phyloP scores from a whole-genome alignment of 345 rosid species.

The Arabidopsis suecica region DNA sequence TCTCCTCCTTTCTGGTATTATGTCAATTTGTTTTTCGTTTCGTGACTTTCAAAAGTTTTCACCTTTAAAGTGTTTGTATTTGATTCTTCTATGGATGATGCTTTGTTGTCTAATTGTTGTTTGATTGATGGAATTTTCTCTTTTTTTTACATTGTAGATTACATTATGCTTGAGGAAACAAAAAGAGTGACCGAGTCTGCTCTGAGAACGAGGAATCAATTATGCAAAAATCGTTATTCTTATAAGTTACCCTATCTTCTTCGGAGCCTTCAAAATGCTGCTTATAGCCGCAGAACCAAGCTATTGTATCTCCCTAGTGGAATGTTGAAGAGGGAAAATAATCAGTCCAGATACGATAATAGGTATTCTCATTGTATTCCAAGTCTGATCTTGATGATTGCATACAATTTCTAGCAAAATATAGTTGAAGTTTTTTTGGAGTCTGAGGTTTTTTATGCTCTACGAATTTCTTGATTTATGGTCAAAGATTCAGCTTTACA shows the following conservation, averaged over 20 bases:
- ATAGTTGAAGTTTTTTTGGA: background rate
- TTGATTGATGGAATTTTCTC: background rate
- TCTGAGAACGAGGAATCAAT: slow-evolving; percentile 56
- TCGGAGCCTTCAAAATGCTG: slow-evolving; percentile 56
- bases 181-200: slow-evolving; percentile 85
- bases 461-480: background rate
- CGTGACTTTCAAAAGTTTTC: background rate
- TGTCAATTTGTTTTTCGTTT: background rate
- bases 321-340: slow-evolving; percentile 73
- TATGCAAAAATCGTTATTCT: slow-evolving; percentile 48
- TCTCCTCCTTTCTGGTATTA: slow-evolving; percentile 76
- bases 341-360: slow-evolving; percentile 55
- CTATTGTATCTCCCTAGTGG: slow-evolving; percentile 69
- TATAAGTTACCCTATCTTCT: slow-evolving; percentile 48
- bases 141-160: slow-evolving; percentile 51
- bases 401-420: background rate
- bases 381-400: background rate
- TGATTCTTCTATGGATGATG: background rate
- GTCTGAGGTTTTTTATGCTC: background rate
- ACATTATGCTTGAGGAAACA: slow-evolving; percentile 79
- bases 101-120: background rate
- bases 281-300: slow-evolving; percentile 63
- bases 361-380: slow-evolving; percentile 42
- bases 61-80: background rate
- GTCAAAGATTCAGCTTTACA: background rate